Evolutionary conservation across 345 rosid genomes (phyloP), one percentile per base, ranked within the genome.

Genomic region (Corchorus olitorius): DNA sequence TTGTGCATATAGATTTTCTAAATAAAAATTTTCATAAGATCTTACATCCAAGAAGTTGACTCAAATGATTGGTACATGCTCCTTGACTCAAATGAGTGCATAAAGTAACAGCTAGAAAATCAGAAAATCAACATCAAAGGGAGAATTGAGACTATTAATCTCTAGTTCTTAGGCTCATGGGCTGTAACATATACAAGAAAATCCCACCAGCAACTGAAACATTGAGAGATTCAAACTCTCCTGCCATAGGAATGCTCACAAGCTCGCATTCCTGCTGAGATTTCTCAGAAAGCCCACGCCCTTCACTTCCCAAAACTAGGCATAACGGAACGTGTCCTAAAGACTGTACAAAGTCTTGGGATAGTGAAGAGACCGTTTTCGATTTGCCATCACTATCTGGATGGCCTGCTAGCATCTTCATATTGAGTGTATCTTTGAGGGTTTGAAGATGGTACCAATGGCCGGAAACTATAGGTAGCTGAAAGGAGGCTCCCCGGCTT

Each of bases 151-250:
- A 73, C 16, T 59, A 19, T 22, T 16, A 35, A 75, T 76, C 20
- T 65, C 45, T 52, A 52, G 53, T 66, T 82, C 77, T 70, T 62
- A 72, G 93, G 43, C 6, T 39, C 43, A 3, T 39, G 2, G 43
- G 80, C 75, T 89, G 94, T 58, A 96, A 84, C 87, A 86, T 80
- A 75, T 81, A 93, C 85, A 96, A 84, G 80, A 93, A 89, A 83
- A 93, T 96, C 33, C 98, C 98, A 65, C 98, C 99, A 8, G 99
- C 97, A 83, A 96, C 94, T 33, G 98, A 92, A 56, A 96, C 97
- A 72, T 93, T 93, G 65, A 96, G 97, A 80, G 98, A 93, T 76
- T 92, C 99, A 63, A 88, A 91, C n/a, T 86, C 80, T 68, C 93
- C 90, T 1, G 90, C 80, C 99, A 96, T 93, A 0, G 94, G 92